phyloP scores from a whole-genome alignment of 2,329 filamentous ascomycete genomes.

The Epichloe brachyelytri region DNA sequence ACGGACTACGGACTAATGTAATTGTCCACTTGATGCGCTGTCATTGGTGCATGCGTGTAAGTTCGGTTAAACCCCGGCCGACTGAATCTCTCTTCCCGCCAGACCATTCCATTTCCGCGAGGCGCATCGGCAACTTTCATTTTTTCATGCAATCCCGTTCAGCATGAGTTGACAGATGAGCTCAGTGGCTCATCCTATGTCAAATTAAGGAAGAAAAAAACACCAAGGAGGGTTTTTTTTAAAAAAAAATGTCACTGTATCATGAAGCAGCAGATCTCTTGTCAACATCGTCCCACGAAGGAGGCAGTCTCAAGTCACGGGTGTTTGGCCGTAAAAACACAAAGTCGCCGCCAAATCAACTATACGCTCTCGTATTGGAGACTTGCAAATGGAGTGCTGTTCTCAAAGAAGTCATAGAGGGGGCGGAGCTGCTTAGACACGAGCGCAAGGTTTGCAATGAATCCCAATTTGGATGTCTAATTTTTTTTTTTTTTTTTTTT shows the following conservation, averaged over 20 bases:
- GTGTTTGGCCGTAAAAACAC: constrained; percentile 63
- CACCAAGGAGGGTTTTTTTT: not conserved
- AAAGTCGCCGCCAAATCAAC: constrained; percentile 66
- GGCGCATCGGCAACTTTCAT: too few species aligned
- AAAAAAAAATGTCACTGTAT: constrained; percentile 70
- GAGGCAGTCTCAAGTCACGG: constrained; percentile 78
- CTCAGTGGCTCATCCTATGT: not conserved
- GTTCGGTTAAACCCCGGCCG: constrained; percentile 9
- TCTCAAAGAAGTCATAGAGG: constrained; percentile 81
- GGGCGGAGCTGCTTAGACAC: constrained; percentile 57
- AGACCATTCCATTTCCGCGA: not conserved
- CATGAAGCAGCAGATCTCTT: constrained; percentile 77
- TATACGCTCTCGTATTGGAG: constrained; percentile 80
- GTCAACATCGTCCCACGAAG: constrained; percentile 33
- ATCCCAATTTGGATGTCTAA: not conserved
- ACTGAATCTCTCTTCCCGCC: not conserved
- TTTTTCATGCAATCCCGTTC: not conserved
- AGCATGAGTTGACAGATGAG: not conserved
- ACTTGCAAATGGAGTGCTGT: constrained; percentile 82
- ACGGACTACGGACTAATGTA: too few species aligned
- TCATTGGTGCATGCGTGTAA: not conserved
- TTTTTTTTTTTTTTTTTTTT: not conserved
- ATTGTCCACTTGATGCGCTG: not conserved
- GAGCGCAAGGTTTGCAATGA: constrained; percentile 62
- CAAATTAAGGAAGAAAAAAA: too few species aligned